A percentile compares a stretch with the other conserved stretches of the same genome.
These are phyloP conservation scores for Fusarium compactum DNA, from an alignment of 2,329 filamentous ascomycete species.

Conservation along the genomic window DNA sequence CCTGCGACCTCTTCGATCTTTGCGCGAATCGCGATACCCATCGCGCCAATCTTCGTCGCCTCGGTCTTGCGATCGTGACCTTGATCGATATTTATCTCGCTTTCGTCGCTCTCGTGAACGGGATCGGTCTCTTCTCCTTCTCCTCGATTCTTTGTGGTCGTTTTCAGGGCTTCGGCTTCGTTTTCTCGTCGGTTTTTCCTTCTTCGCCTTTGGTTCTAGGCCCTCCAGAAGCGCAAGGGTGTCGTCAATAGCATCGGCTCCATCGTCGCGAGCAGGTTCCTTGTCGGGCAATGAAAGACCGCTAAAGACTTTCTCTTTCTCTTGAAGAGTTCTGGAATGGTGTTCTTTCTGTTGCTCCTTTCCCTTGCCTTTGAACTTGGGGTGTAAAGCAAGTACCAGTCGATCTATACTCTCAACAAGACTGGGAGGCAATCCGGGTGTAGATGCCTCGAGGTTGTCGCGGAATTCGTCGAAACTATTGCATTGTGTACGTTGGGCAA, in stretches of 20 bases:
- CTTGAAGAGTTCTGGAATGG: slow-evolving; percentile 64
- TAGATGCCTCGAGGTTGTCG: slow-evolving; percentile 67
- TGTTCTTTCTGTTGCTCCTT: slow-evolving; percentile 56
- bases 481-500: slow-evolving; percentile 86
- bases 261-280: slow-evolving; percentile 56
- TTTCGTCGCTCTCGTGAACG: slow-evolving; percentile 57
- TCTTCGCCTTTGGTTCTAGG: slow-evolving; percentile 75
- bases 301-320: slow-evolving; percentile 89
- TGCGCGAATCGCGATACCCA: slow-evolving; percentile 49
- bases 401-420: slow-evolving; percentile 93
- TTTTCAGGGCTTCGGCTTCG: slow-evolving; percentile 70
- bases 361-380: slow-evolving; percentile 78
- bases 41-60: slow-evolving; percentile 62
- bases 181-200: slow-evolving; percentile 64
- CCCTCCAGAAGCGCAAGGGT: slow-evolving; percentile 92
- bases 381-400: slow-evolving; percentile 88
- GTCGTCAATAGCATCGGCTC: slow-evolving; percentile 83
- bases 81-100: slow-evolving; percentile 52
- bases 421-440: slow-evolving; percentile 85
- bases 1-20: slow-evolving; percentile 54
- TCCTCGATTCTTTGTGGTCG: slow-evolving; percentile 57
- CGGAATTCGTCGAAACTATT: slow-evolving; percentile 79
- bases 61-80: slow-evolving; percentile 55
- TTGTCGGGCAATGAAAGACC: slow-evolving; percentile 89
- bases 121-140: slow-evolving; percentile 56